Evolutionary conservation across 352 stramenopile genomes (phyloP).

Genomic region (Globisporangium mamillatum): DNA sequence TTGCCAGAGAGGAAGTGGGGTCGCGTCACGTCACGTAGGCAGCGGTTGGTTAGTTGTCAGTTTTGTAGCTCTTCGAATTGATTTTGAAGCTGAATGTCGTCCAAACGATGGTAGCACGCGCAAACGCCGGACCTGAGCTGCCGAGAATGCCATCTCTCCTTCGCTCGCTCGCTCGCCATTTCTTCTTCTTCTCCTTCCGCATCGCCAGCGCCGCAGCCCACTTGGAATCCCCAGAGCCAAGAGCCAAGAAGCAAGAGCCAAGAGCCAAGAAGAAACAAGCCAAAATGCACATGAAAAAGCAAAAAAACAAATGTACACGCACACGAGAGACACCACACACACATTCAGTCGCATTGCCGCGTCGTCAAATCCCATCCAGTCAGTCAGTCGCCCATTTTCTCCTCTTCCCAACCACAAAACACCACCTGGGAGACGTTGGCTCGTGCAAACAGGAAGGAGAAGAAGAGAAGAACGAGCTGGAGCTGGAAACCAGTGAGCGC

Average conservation of each 20-base stretch:
- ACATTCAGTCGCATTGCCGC: background rate
- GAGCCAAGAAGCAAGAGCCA: background rate
- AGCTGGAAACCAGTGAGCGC: background rate
- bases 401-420: background rate
- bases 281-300: conserved; percentile 2
- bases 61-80: background rate
- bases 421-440: background rate
- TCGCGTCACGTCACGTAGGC: background rate
- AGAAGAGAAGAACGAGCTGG: background rate
- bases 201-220: background rate
- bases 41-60: background rate
- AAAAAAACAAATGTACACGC: background rate
- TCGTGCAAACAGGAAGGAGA: background rate
- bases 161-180: background rate
- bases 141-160: background rate
- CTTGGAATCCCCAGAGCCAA: background rate
- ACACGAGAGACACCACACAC: background rate
- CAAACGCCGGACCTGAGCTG: background rate
- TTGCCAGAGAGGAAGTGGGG: background rate
- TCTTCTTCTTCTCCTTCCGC: background rate
- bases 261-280: background rate
- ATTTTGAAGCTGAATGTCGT: background rate
- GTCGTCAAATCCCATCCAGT: background rate
- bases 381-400: background rate
- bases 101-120: background rate